Evolutionary conservation across 148 eudicot genomes (phyloP), one percentile per base, ranked within the genome.

Genomic region (Amaranthus palmeri): DNA sequence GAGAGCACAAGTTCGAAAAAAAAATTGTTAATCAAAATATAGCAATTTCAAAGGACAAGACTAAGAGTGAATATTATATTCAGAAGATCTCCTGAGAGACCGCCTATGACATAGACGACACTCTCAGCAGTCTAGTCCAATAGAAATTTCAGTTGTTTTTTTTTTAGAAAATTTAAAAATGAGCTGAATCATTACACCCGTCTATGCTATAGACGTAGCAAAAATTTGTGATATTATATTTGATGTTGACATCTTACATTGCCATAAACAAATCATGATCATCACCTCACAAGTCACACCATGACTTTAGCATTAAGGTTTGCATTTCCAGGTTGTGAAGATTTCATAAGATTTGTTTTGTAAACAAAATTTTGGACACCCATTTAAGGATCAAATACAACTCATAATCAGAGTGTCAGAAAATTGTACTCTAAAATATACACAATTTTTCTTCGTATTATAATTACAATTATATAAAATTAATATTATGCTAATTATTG

Each of bases 311-410:
- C 72, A 36, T 61, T 15, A 72, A 77, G 58, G 36, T 44, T 43
- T 61, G 70, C 66, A 64, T 12, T 58, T 72, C 60, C 76, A 72
- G 80, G 72, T 45, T 59, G 76, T 77, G 67, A 71, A 71, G 67
- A 77, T 77, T 42, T 51, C 15, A 12, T 12, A 76, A 54, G 15
- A 73, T 49, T 60, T 50, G 58, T 64, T 62, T 36, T 18, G 4
- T 6, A 45, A 48, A 45, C 65, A 57, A 3, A 36, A 54, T 45
- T 60, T 51, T 51, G 54, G 70, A 52, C 55, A 61, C 40, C 68
- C 63, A 7, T 17, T 54, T 15, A 43, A 54, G 46, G 60, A 44
- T 59, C 40, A 41, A 3, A 77, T 62, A 54, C 80, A 71, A 62
- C 76, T 73, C 76, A 73, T 54, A 44, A 43, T 25, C 36, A 15